Base-by-base conservation (phyloP, 768 basidiomycete genomes). In the Ephemerocybe angulata region DNA sequence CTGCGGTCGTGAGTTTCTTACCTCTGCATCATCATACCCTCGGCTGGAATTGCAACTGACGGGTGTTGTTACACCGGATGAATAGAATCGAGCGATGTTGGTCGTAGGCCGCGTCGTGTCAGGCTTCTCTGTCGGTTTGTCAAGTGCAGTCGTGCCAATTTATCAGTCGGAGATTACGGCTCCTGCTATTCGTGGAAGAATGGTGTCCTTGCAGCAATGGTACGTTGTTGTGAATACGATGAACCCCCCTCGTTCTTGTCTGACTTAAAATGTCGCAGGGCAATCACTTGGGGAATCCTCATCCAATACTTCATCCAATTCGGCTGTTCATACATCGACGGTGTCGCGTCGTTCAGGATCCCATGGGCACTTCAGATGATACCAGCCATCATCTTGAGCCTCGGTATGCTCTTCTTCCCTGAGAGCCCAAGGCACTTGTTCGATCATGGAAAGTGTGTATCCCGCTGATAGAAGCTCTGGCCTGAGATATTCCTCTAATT, bases 341-440 rank as follows among this genome's bases (percentile, higher is more conserved):
- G 87, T 29, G 74, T 66, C 12, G 86, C 86, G 0, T 87, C 87
- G 0, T 90, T 89, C 79, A 84, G 88, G 24, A 85, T 90, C 59
- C 88, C 88, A 10, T 88, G 87, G 87, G 85, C 85, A 53, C 70
- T 90, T 25, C 89, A 90, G 65, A 79, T 87, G 75, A 88, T 92
- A 50, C 88, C 88, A 22, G 90, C 86, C 6, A 77, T 88, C 55
- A 53, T 92, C 11, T 77, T 90, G 25, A 81, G 80, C 46, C 22
- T 80, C 7, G 86, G 88, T 42, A 89, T 91, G 87, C 48, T 75
- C 11, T 55, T 77, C 58, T 86, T 88, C 75, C 87, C 85, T 0
- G 85, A 86, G 61, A 83, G 80, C 43, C 88, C 89, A 4, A 81
- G 88, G 66, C 90, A 79, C 79, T 76, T 90, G 38, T 70, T 88